These are phyloP conservation scores for Triticum turgidum DNA, from an alignment of 176 grass and related monocot genomes.

Conservation along the genomic window DNA sequence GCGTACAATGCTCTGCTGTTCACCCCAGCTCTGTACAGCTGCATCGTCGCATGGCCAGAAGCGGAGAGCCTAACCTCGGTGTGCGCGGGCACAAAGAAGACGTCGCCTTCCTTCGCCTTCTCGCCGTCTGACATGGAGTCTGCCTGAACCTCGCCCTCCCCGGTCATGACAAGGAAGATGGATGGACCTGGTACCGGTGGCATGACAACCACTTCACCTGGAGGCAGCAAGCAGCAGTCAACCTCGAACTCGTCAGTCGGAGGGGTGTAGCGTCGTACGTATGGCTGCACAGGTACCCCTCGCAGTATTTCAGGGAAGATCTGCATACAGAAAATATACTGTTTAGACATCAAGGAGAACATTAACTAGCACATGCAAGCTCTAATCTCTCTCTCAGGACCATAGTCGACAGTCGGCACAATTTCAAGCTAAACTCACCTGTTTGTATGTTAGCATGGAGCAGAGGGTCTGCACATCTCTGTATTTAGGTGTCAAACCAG, in stretches of 20 bases:
- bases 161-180: slow-evolving; percentile 62
- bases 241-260: slow-evolving; percentile 93
- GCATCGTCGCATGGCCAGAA: slow-evolving; percentile 24
- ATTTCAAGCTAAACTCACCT: slow-evolving; percentile 36
- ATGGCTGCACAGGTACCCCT: slow-evolving; percentile 44
- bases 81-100: slow-evolving; percentile 64
- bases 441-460: slow-evolving; percentile 94
- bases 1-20: slow-evolving; percentile 62
- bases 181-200: slow-evolving; percentile 65
- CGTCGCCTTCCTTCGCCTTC: slow-evolving; percentile 59
- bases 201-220: slow-evolving; percentile 47
- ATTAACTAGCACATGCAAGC: neutral
- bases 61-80: slow-evolving; percentile 59
- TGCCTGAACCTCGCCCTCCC: slow-evolving; percentile 46
- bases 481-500: slow-evolving; percentile 88
- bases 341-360: neutral
- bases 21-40: slow-evolving; percentile 75
- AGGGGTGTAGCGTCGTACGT: slow-evolving; percentile 70
- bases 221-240: slow-evolving; percentile 42
- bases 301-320: slow-evolving; percentile 65
- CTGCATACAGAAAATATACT: slow-evolving; percentile 35
- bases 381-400: neutral
- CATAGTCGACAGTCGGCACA: neutral
- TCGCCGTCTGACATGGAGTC: slow-evolving; percentile 27
- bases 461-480: slow-evolving; percentile 83